Conservation (phyloP, 1,139 yeast species). For the Candida sanyaensis region DNA sequence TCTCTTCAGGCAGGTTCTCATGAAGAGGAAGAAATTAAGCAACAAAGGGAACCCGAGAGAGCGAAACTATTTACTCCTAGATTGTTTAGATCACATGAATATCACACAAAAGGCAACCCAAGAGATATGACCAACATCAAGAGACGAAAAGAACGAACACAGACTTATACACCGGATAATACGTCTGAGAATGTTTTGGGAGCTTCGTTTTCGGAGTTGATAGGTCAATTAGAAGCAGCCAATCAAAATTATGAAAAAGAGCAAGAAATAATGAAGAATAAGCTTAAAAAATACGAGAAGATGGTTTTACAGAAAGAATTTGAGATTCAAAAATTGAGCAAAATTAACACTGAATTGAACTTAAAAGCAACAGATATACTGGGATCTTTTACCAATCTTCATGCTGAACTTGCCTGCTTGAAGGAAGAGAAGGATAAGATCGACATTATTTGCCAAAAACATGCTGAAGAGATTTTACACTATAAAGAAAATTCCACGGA, state of each 20-base stretch:
- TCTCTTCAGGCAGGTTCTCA: not conserved
- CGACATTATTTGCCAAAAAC: not conserved
- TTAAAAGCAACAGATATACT: not conserved
- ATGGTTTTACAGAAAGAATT: not conserved
- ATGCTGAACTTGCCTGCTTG: not conserved
- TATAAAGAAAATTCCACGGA: conserved; percentile 1
- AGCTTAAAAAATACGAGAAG: not conserved
- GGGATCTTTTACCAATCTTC: not conserved
- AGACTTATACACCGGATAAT: not conserved
- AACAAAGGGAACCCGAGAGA: not conserved
- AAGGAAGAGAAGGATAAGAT: not conserved
- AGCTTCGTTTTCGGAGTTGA: not conserved
- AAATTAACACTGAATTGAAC: not conserved
- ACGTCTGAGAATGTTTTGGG: not conserved
- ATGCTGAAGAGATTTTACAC: not conserved
- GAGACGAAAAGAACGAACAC: not conserved
- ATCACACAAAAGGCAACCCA: not conserved
- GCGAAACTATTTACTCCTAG: not conserved
- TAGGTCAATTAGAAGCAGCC: conserved; percentile 1
- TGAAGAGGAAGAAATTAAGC: too few relatives aligned
- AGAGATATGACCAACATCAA: not conserved
- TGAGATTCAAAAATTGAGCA: not conserved
- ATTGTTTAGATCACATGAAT: not conserved
- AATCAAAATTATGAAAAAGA: not conserved
- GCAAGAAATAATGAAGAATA: not conserved